Base-by-base conservation (phyloP, 768 basidiomycete genomes). In the Lentinula edodes region DNA sequence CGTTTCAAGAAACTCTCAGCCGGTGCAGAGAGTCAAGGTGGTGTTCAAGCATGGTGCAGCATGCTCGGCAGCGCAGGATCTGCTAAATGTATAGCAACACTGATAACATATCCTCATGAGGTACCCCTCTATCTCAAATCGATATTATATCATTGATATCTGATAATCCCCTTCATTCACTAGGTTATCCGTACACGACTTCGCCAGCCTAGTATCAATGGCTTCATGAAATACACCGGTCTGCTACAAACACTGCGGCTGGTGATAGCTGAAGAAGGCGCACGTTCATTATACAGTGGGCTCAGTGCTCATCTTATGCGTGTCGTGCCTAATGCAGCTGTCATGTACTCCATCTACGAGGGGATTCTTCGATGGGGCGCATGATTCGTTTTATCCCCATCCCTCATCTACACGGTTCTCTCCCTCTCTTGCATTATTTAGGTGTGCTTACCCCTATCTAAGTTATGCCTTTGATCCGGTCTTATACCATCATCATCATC, bases 51-150 rank as follows among this genome's bases (percentile, higher is more conserved):
- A 67, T 96, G 92, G 89, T 63, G 80, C 1, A 88, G 90, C 2
- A 91, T 95, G 85, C 76, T 97, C 3, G 91, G 86, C 0, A 95
- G 94, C 55, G 93, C 95, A 0, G 97, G 95, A 6, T 85, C 88
- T 13, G 94, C 97, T 6, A 99, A 99, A 74, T 88, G 90, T 67
- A 86, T 98, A 13, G 97, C 97, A 0, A 94, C 89, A 66, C 74
- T 98, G 41, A 92, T 98, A 67, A 98, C 97, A 0, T 99, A 99
- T 77, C 97, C 97, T 48, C 97, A 99, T 67, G 96, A 99, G 82
- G 96, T 94, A 58, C 60, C 85, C 75, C 5, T 46, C 15, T 4
- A 28, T 28, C 28, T 28, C 28, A 2, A 28, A 2, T 32, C 57
- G 20, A n/a, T 12, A 59, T 42, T 52, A 12, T 50, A 20, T 60